A percentile compares a stretch with the other conserved stretches of the same genome.
phyloP scores from a whole-genome alignment of 345 rosid species.

The Gossypium thurberi region DNA sequence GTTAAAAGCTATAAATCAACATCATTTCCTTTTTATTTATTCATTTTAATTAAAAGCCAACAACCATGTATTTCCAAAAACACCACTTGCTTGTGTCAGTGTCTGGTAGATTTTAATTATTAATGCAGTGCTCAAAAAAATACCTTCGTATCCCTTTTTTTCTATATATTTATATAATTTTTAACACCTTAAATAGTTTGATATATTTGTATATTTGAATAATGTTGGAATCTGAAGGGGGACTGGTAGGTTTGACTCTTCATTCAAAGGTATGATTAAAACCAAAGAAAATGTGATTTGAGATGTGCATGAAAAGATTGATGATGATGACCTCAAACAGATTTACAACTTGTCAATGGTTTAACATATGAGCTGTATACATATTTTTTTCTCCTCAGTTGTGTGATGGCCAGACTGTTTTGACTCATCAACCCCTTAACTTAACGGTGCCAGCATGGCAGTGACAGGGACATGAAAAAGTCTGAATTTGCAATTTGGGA shows the following conservation, averaged over 20 bases:
- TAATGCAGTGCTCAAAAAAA: too few relatives aligned
- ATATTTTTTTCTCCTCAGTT: neutral
- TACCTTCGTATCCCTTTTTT: too few relatives aligned
- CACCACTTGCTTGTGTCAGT: neutral
- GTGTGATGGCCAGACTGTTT: neutral
- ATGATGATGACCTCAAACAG: neutral
- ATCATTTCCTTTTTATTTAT: neutral
- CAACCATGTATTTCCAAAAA: neutral
- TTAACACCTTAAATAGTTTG: too few relatives aligned
- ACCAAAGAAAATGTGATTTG: neutral
- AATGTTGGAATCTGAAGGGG: neutral
- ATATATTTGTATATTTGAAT: too few relatives aligned
- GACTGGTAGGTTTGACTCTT: slow-evolving; percentile 1
- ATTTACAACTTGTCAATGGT: neutral
- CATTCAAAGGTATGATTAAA: neutral
- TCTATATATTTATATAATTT: too few relatives aligned
- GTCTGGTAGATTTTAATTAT: too few relatives aligned
- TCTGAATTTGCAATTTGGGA: too few relatives aligned
- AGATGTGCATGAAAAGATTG: neutral
- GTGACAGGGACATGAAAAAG: too few relatives aligned
- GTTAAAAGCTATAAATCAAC: neutral
- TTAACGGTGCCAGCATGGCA: neutral
- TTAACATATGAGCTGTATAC: neutral
- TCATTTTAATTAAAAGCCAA: neutral
- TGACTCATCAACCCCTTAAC: neutral